phyloP scores from a whole-genome alignment of 331 rosid genomes.

The Dryas integrifolia region DNA sequence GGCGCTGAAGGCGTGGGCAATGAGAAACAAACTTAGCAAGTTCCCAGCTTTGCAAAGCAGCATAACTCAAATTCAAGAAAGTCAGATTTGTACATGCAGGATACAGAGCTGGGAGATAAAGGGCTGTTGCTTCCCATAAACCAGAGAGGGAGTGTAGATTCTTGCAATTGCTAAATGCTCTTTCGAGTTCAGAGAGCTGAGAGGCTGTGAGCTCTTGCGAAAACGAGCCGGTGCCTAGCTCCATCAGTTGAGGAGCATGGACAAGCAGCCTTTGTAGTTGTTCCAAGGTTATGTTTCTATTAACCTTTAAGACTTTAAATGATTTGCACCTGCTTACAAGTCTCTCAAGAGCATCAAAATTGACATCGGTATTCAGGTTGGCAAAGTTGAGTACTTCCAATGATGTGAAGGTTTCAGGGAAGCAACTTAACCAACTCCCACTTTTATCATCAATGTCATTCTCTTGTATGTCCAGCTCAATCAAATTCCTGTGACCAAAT shows the following conservation, averaged over 20 bases:
- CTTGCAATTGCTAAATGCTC: slow-evolving; percentile 55
- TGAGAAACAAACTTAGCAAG: slow-evolving; percentile 62
- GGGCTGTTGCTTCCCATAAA: slow-evolving; percentile 53
- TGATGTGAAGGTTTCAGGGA: slow-evolving; percentile 71
- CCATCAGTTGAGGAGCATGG: slow-evolving; percentile 53
- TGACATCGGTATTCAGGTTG: slow-evolving; percentile 52
- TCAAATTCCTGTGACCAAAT: slow-evolving; percentile 58
- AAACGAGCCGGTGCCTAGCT: slow-evolving; percentile 71
- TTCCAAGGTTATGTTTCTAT: slow-evolving; percentile 53
- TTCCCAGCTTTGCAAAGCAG: slow-evolving; percentile 52
- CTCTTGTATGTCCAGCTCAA: slow-evolving; percentile 77
- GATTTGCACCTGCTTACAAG: slow-evolving; percentile 71
- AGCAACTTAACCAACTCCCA: slow-evolving; percentile 78
- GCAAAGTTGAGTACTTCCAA: slow-evolving; percentile 74
- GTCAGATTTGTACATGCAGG: slow-evolving; percentile 59
- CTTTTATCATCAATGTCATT: slow-evolving; percentile 58
- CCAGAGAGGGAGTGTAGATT: slow-evolving; percentile 70
- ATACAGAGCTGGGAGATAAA: slow-evolving; percentile 61
- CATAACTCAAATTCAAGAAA: slow-evolving; percentile 74
- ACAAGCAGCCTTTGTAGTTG: slow-evolving; percentile 57
- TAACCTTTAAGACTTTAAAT: slow-evolving; percentile 68
- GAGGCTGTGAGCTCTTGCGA: slow-evolving; percentile 49
- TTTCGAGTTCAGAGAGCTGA: slow-evolving; percentile 52
- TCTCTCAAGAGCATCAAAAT: slow-evolving; percentile 69
- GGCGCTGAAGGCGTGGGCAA: slow-evolving; percentile 62